Evolutionary conservation across 2,329 filamentous ascomycete species (phyloP), one percentile per base, ranked within the genome.

Genomic region (Chalaropsis thielavioides): DNA sequence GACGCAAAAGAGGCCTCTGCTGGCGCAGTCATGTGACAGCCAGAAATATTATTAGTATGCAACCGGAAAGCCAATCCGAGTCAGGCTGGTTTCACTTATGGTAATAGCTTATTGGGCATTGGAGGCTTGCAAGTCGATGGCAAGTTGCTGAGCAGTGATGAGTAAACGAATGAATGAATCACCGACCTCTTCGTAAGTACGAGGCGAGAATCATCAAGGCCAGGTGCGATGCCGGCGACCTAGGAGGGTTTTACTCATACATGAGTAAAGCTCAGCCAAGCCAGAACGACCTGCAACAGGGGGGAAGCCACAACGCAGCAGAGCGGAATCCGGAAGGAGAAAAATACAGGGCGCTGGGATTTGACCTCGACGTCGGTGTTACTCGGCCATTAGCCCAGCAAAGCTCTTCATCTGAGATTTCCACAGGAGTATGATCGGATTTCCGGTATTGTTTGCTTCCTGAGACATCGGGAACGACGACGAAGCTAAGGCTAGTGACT

Each of bases 391-490:
- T 58, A 58, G 27, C 17, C 24, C 27, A 17, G 10, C 10, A 56
- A 56, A 56, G 7, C 13, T 19, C 3, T 17, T 15, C 24, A 58
- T 58, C 54, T 38, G 24, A 38, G 15, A 58, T 58, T n/a, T 35
- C 15, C 24, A 17, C n/a, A 46, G 54, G n/a, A 27, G 17, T 58
- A 58, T 35, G 17, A 58, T 58, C 27, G 54, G 54, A 38, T 58
- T 58, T 58, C 54, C 54, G 27, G 54, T 58, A 58, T 58, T 58
- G 54, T 58, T 58, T 58, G 24, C 13, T 38, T 58, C 54, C 54
- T 58, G 31, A 38, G 54, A 38, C 54, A 38, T 58, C 54, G 54
- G 54, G 27, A 58, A 58, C 54, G 27, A 27, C 54, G 54, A 58
- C 54, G 3, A 35, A 38, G 54, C 31, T 38, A 58, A 58, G n/a